Evolutionary conservation across 1,139 yeast species (phyloP).

Genomic region (Pneumocystis wakefieldiae): DNA sequence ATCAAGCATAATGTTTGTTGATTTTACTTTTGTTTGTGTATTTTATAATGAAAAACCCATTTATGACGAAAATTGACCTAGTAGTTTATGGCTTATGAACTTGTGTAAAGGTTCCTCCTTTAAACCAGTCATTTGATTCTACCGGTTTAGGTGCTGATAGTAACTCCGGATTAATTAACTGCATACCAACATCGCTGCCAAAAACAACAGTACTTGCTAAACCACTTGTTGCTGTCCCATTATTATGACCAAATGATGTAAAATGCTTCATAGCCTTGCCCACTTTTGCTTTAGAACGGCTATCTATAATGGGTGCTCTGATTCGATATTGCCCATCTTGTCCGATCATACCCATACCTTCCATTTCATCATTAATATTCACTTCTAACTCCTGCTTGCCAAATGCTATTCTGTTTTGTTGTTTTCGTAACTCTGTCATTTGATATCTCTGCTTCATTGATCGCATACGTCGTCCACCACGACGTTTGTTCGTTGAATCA

Average conservation of each 20-base stretch:
- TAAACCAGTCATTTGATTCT: conserved; percentile 21
- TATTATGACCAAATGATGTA: not conserved
- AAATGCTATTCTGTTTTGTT: conserved; percentile 74
- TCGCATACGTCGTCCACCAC: conserved; percentile 74
- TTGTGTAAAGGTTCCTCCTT: conserved; percentile 21
- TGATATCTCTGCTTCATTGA: conserved; percentile 70
- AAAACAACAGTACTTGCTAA: not conserved
- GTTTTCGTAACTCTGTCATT: conserved; percentile 64
- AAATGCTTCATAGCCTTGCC: conserved; percentile 16
- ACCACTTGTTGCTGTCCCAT: not conserved
- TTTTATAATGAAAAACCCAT: not conserved
- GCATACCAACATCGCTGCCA: conserved; percentile 17
- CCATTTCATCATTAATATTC: conserved; percentile 43
- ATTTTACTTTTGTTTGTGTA: not conserved
- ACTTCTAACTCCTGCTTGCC: conserved; percentile 56
- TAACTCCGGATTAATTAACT: conserved; percentile 20
- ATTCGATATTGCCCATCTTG: conserved; percentile 23
- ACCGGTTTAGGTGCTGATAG: conserved; percentile 8
- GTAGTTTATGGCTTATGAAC: conserved; percentile 12
- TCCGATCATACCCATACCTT: conserved; percentile 65
- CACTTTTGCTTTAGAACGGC: conserved; percentile 23
- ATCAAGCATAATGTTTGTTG: not conserved
- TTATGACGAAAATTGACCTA: conserved; percentile 12
- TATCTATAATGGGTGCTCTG: conserved; percentile 27
- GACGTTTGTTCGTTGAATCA: conserved; percentile 60